These are phyloP conservation scores for Salix purpurea DNA, from an alignment of 345 rosid species.

Conservation along the genomic window DNA sequence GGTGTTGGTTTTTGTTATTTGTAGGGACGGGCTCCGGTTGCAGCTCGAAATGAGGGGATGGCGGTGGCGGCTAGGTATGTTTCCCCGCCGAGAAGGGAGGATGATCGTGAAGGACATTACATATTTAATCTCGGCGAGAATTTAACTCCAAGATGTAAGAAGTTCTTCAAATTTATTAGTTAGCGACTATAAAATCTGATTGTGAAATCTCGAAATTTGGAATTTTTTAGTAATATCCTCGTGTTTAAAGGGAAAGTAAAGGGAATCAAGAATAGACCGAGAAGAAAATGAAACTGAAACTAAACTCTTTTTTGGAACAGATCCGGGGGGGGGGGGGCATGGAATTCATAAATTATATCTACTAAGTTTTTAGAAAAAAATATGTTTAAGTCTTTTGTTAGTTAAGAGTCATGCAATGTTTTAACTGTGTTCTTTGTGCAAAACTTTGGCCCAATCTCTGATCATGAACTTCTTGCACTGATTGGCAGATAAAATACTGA, in stretches of 20 bases:
- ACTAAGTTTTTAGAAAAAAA: too few species aligned
- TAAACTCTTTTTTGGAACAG: too few species aligned
- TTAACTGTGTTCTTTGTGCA: not conserved
- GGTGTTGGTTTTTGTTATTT: too few species aligned
- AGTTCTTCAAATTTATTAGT: not conserved
- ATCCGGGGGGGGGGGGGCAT: too few species aligned
- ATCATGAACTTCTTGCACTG: not conserved
- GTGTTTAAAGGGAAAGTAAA: too few species aligned
- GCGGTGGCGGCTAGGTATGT: constrained; percentile 24
- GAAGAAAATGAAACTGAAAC: not conserved
- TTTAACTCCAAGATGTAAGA: constrained; percentile 73
- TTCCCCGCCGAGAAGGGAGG: constrained; percentile 58
- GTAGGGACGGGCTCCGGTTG: constrained; percentile 14
- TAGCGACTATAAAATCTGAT: not conserved
- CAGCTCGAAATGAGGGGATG: constrained; percentile 24
- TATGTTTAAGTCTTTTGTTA: not conserved
- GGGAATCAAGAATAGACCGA: too few species aligned
- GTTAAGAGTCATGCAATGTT: not conserved
- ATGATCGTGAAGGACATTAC: constrained; percentile 73
- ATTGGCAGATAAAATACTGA: constrained; percentile 57
- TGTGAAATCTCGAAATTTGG: too few species aligned
- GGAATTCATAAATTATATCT: too few species aligned
- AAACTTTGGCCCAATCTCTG: not conserved
- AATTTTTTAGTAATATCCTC: too few species aligned
- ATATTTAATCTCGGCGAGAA: constrained; percentile 60